Evolutionary conservation across 2,329 filamentous ascomycete species (phyloP).

Genomic region (Penicillium verrucosum): DNA sequence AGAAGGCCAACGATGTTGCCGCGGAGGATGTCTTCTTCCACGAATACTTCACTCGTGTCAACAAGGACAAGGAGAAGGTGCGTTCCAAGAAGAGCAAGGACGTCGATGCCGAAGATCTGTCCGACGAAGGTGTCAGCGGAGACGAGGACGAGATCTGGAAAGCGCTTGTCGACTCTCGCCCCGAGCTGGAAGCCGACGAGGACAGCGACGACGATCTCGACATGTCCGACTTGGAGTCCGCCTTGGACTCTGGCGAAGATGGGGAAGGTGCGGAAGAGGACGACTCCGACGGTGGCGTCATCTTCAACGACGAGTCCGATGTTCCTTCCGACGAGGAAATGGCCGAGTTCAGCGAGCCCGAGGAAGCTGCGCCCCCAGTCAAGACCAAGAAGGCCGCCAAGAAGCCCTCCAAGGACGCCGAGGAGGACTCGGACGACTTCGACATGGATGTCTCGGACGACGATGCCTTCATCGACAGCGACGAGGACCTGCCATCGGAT

Average conservation of each 20-base stretch:
- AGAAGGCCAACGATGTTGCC: slow-evolving; percentile 80
- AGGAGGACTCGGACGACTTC: slow-evolving; percentile 55
- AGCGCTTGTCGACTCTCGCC: slow-evolving; percentile 75
- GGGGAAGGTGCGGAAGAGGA: slow-evolving; percentile 43
- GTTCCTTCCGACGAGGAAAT: slow-evolving; percentile 47
- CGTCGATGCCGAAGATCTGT: slow-evolving; percentile 43
- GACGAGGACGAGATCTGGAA: slow-evolving; percentile 86
- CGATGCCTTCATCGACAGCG: slow-evolving; percentile 50
- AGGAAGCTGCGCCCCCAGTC: slow-evolving; percentile 30
- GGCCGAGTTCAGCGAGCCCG: slow-evolving; percentile 48
- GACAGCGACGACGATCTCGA: slow-evolving; percentile 59
- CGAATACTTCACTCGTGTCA: slow-evolving; percentile 80
- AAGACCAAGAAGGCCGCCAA: slow-evolving; percentile 21
- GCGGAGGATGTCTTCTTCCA: slow-evolving; percentile 98
- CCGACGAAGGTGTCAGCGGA: slow-evolving; percentile 53
- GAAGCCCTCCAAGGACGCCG: slow-evolving; percentile 38
- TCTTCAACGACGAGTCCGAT: slow-evolving; percentile 47
- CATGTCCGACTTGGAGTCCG: slow-evolving; percentile 53
- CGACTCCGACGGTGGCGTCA: slow-evolving; percentile 45
- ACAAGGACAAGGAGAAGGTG: slow-evolving; percentile 53
- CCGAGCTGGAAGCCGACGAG: slow-evolving; percentile 66
- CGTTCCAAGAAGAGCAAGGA: slow-evolving; percentile 58
- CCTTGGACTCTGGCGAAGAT: slow-evolving; percentile 45
- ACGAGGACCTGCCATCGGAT: slow-evolving; percentile 54
- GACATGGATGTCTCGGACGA: slow-evolving; percentile 48